Conservation (phyloP, 768 basidiomycete species). For the Nevesoporus exiguus region DNA sequence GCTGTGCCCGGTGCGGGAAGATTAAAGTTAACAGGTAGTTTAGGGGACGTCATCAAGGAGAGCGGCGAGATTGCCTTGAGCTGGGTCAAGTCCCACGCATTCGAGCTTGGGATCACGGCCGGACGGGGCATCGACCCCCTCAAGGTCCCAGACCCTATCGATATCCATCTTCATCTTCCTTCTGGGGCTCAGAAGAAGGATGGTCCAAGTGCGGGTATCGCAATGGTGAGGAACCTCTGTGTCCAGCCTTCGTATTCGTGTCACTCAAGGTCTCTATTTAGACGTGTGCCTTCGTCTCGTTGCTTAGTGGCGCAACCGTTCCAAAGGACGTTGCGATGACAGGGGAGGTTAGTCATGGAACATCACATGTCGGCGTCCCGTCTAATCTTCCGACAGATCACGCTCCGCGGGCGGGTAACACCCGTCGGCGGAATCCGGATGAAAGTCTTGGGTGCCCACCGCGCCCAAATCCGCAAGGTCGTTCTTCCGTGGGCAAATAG, state of each 20-base stretch:
- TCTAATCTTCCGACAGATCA: constrained; percentile 48
- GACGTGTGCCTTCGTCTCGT: constrained; percentile 83
- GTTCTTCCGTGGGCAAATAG: constrained; percentile 82
- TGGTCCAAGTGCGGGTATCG: constrained; percentile 86
- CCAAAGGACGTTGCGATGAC: constrained; percentile 82
- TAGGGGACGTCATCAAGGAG: constrained; percentile 92
- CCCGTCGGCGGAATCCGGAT: constrained; percentile 92
- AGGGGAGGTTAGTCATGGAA: constrained; percentile 58
- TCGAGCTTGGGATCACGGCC: constrained; percentile 73
- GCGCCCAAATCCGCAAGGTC: constrained; percentile 78
- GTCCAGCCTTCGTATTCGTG: not conserved
- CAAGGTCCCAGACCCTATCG: constrained; percentile 66
- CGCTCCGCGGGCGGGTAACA: constrained; percentile 75
- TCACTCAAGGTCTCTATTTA: constrained; percentile 24
- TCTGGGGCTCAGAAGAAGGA: constrained; percentile 92
- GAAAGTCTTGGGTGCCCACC: constrained; percentile 86
- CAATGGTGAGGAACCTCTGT: constrained; percentile 55
- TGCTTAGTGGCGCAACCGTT: constrained; percentile 73
- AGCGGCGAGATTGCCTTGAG: constrained; percentile 86
- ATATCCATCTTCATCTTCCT: constrained; percentile 87
- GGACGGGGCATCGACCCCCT: constrained; percentile 69
- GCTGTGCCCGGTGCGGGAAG: constrained; percentile 71
- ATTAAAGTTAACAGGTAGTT: constrained; percentile 75
- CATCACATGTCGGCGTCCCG: not conserved
- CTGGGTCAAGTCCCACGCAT: constrained; percentile 88